A percentile compares a stretch with the other conserved stretches of the same genome.
phyloP scores from a whole-genome alignment of 139 green algal species.

The Chlorella sp. region DNA sequence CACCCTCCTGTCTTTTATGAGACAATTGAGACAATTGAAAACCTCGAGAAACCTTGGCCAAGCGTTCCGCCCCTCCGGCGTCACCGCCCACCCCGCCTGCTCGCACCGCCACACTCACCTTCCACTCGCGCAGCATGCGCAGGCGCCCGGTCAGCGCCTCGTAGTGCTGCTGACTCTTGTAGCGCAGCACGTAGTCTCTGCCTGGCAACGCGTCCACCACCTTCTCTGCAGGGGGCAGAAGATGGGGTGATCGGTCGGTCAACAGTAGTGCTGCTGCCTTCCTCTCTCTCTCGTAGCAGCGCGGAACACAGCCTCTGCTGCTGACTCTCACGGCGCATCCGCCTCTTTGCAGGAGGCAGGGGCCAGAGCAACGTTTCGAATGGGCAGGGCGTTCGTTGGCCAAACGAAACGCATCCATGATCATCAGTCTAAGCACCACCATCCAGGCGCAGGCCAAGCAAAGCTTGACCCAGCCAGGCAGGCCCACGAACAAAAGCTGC shows the following conservation, averaged over 20 bases:
- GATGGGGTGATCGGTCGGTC: no score
- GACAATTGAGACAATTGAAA: no score
- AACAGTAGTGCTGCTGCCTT: background rate
- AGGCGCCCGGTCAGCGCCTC: constrained; percentile 39
- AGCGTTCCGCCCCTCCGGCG: no score
- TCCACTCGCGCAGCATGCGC: constrained; percentile 48
- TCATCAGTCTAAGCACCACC: background rate
- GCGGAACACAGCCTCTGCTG: no score
- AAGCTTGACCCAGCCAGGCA: background rate
- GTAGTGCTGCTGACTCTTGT: constrained; percentile 46
- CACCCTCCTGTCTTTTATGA: no score
- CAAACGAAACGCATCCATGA: background rate
- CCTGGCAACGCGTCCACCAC: background rate
- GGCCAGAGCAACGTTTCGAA: no score
- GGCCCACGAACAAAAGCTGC: background rate
- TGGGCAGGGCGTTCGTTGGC: background rate
- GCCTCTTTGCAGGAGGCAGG: no score
- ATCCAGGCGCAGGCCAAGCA: no score
- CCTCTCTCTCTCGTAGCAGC: no score
- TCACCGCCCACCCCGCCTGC: no score
- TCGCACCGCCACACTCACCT: constrained; percentile 8
- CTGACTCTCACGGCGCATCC: background rate
- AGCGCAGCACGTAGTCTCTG: constrained; percentile 38
- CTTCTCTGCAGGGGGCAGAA: background rate
- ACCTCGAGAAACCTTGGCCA: no score